Percentiles rank a stretch among this genome's conserved stretches.
These are phyloP conservation scores for Aspergillus ibericus DNA, from an alignment of 2,329 filamentous ascomycete genomes.

Conservation along the genomic window DNA sequence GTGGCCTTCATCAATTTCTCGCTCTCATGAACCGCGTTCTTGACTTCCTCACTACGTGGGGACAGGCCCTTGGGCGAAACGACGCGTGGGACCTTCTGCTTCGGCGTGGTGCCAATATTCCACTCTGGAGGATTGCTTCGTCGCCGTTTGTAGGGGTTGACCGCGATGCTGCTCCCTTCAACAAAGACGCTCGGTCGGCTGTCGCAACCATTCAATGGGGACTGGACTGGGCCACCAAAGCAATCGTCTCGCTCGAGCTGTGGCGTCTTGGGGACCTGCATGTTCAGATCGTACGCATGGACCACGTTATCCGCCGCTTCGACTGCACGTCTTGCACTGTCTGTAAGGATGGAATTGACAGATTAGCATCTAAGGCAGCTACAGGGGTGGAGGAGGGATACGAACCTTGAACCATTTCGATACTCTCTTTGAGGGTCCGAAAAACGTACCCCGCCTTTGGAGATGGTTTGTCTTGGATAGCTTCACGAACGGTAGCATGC, in stretches of 20 bases:
- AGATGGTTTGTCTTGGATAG: conserved; percentile 56
- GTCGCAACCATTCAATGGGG: conserved; percentile 29
- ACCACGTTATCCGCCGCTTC: conserved; percentile 75
- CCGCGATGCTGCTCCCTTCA: conserved; percentile 44
- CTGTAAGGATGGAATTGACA: conserved; percentile 37
- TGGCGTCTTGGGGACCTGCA: conserved; percentile 69
- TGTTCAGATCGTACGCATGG: conserved; percentile 72
- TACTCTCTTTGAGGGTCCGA: conserved; percentile 64
- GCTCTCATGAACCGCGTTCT: conserved; percentile 44
- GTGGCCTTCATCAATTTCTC: conserved; percentile 42
- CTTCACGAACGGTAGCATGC: conserved; percentile 70
- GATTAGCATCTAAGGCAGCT: conserved; percentile 4
- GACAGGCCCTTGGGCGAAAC: conserved; percentile 37
- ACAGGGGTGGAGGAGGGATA: conserved; percentile 2
- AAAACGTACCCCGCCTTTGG: conserved; percentile 57
- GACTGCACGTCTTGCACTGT: conserved; percentile 69
- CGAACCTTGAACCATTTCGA: conserved; percentile 68
- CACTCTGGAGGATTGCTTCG: conserved; percentile 43
- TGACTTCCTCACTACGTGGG: conserved; percentile 42
- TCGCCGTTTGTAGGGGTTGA: conserved; percentile 48
- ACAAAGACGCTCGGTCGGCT: conserved; percentile 43
- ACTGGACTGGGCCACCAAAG: conserved; percentile 27
- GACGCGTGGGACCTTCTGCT: conserved; percentile 36
- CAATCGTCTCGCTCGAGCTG: conserved; percentile 42
- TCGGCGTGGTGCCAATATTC: conserved; percentile 34